phyloP scores from a whole-genome alignment of 2,329 filamentous ascomycete genomes.

The Xylaria sp. region DNA sequence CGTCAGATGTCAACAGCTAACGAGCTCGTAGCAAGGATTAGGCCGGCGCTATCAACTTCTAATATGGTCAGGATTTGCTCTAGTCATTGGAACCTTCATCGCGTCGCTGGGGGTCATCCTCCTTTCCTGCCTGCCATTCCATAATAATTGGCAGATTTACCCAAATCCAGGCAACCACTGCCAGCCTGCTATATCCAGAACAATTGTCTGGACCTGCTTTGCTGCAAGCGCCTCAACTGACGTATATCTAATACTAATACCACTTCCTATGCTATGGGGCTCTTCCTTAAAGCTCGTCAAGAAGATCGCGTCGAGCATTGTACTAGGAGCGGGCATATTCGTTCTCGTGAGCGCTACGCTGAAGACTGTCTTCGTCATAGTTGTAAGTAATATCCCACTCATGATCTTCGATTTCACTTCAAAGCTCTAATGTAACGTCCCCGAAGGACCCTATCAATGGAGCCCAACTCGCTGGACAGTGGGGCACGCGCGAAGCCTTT shows the following conservation, averaged over 20 bases:
- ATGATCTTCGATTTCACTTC: not conserved
- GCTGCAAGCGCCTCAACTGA: conserved; percentile 66
- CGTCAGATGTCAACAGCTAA: too few species aligned
- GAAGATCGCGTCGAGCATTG: conserved; percentile 52
- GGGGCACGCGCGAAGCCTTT: conserved; percentile 58
- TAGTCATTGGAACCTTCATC: conserved; percentile 58
- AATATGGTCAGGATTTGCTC: conserved; percentile 58
- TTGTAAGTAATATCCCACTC: conserved; percentile 47
- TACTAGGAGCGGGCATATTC: conserved; percentile 54
- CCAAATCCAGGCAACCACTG: conserved; percentile 62
- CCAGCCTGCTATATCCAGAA: conserved; percentile 58
- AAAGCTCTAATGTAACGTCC: conserved; percentile 5
- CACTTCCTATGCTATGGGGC: conserved; percentile 61
- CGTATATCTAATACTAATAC: conserved; percentile 68
- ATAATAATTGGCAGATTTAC: conserved; percentile 64
- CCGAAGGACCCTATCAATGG: conserved; percentile 54
- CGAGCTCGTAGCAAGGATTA: conserved; percentile 55
- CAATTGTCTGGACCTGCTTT: conserved; percentile 60
- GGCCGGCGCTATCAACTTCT: conserved; percentile 54
- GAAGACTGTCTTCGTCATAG: conserved; percentile 52
- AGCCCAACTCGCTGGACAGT: conserved; percentile 54
- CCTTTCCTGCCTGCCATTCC: conserved; percentile 59
- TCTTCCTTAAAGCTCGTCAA: conserved; percentile 50
- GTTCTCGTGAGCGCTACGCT: conserved; percentile 54
- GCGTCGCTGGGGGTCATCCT: conserved; percentile 58